Conservation (phyloP, 2,329 filamentous ascomycete species). For the Nemania abortiva region DNA sequence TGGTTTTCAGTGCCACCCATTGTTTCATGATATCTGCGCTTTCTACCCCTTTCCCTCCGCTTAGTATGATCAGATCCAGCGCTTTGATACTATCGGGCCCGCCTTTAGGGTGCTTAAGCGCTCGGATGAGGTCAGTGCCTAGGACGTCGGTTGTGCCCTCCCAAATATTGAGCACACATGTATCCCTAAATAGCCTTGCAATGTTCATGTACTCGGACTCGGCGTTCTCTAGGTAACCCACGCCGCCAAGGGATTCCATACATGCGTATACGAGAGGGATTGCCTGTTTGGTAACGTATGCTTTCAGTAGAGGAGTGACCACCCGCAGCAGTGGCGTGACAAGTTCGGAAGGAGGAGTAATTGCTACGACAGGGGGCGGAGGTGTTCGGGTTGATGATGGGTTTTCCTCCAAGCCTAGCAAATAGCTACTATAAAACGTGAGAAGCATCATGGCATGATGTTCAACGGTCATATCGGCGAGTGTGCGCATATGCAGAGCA, state of each 20-base stretch:
- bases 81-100: constrained; percentile 57
- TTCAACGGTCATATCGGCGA: constrained; percentile 60
- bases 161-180: constrained; percentile 46
- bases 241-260: constrained; percentile 46
- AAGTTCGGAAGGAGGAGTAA: constrained; percentile 31
- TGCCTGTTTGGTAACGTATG: constrained; percentile 46
- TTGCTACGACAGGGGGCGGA: background rate
- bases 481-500: constrained; percentile 59
- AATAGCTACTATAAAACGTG: constrained; percentile 52
- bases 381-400: constrained; percentile 10
- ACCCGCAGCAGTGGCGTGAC: constrained; percentile 61
- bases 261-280: constrained; percentile 38
- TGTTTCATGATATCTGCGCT: constrained; percentile 43
- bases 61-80: constrained; percentile 57
- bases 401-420: constrained; percentile 50
- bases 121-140: constrained; percentile 63
- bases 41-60: constrained; percentile 16
- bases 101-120: constrained; percentile 59
- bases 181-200: constrained; percentile 66
- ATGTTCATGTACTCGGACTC: constrained; percentile 67
- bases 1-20: constrained; percentile 57
- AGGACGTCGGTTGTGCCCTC: constrained; percentile 70
- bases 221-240: constrained; percentile 57
- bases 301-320: constrained; percentile 71
- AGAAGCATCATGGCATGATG: constrained; percentile 55